These are phyloP conservation scores for Pyrenophora graminea DNA, from an alignment of 2,329 filamentous ascomycete genomes.

Conservation along the genomic window DNA sequence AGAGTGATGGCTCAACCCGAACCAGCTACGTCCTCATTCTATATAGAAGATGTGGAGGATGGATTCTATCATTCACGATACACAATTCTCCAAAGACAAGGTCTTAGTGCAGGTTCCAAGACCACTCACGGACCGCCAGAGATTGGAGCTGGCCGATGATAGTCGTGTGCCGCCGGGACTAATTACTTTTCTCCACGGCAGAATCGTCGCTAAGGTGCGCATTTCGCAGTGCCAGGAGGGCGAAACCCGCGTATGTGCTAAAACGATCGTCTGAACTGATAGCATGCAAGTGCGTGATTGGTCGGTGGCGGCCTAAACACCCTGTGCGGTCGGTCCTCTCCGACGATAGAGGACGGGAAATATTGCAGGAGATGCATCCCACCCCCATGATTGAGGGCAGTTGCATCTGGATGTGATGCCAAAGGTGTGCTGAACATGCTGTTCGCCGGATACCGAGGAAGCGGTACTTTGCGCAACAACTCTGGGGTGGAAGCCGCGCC, in stretches of 20 bases:
- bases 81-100: conserved; percentile 25
- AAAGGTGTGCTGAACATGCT: conserved; percentile 9
- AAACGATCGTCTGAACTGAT: conserved; percentile 36
- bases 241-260: conserved; percentile 32
- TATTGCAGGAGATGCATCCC: conserved; percentile 22
- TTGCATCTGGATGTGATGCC: conserved; percentile 13
- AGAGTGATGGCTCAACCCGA: conserved; percentile 6
- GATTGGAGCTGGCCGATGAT: conserved; percentile 38
- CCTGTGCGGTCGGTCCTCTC: conserved; percentile 37
- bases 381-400: conserved; percentile 15
- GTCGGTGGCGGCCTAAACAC: conserved; percentile 13
- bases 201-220: conserved; percentile 18
- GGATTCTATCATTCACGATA: conserved; percentile 35
- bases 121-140: conserved; percentile 19
- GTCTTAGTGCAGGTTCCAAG: conserved; percentile 26
- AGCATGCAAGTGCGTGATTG: conserved; percentile 31
- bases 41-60: conserved; percentile 20
- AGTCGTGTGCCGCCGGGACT: conserved; percentile 34
- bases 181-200: conserved; percentile 32
- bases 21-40: conserved; percentile 2
- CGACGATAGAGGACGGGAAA: conserved; percentile 27
- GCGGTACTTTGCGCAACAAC: conserved; percentile 11
- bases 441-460: conserved; percentile 38
- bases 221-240: conserved; percentile 22
- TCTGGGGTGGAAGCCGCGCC: not conserved